Evolutionary conservation across 352 stramenopile genomes (phyloP).

Genomic region (Globisporangium nunn): DNA sequence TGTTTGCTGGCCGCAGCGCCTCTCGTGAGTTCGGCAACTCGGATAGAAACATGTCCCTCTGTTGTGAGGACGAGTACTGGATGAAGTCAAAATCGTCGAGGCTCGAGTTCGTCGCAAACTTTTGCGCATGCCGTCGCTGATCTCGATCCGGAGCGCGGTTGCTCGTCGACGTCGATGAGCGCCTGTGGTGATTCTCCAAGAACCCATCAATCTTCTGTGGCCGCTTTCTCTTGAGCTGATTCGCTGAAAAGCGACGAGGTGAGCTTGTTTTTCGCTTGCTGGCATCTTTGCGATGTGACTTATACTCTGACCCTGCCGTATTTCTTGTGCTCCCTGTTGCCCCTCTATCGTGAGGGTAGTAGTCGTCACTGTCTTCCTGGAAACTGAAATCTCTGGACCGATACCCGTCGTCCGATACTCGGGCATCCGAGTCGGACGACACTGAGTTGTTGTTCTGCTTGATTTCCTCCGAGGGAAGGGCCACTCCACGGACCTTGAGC

Average conservation of each 20-base stretch:
- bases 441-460: not conserved
- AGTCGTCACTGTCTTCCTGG: conserved; percentile 18
- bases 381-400: conserved; percentile 7
- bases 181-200: conserved; percentile 10
- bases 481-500: conserved; percentile 21
- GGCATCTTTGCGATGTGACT: not conserved
- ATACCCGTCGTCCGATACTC: not conserved
- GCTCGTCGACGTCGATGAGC: not conserved
- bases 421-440: conserved; percentile 3
- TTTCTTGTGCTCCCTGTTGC: not conserved
- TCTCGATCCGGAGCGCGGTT: not conserved
- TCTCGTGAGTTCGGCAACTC: not conserved
- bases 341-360: conserved; percentile 3
- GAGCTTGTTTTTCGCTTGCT: not conserved
- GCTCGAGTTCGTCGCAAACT: conserved; percentile 14
- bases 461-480: conserved; percentile 7
- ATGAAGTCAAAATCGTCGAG: conserved; percentile 31
- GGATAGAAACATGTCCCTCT: conserved; percentile 1
- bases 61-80: conserved; percentile 7
- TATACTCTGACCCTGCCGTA: not conserved
- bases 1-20: conserved; percentile 18
- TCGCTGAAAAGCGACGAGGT: not conserved
- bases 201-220: conserved; percentile 4
- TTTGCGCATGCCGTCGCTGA: not conserved
- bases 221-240: conserved; percentile 1